A percentile compares a stretch with the other conserved stretches of the same genome.
phyloP scores from a whole-genome alignment of 78 protist species.

The Cavenderia fasciculata region DNA sequence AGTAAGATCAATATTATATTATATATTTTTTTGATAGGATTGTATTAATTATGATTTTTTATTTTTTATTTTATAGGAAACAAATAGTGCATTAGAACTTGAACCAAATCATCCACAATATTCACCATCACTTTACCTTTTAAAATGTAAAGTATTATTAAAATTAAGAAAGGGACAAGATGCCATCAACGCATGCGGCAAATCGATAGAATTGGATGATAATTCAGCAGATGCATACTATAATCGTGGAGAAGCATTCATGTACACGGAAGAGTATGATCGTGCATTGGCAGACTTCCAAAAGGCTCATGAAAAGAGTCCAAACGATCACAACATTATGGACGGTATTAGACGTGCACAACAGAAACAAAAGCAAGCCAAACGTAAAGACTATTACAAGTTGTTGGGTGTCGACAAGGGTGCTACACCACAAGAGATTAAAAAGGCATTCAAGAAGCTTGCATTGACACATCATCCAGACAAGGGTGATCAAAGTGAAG shows the following conservation, averaged over 20 bases:
- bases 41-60: too few relatives aligned
- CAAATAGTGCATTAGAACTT: conserved; percentile 27
- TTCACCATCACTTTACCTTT: conserved; percentile 19
- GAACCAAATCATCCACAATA: conserved; percentile 13
- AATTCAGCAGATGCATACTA: conserved; percentile 32
- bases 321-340: conserved; percentile 23
- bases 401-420: conserved; percentile 48
- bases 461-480: conserved; percentile 82
- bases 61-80: background rate
- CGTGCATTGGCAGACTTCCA: conserved; percentile 43
- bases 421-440: conserved; percentile 69
- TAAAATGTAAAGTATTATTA: conserved; percentile 41
- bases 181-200: conserved; percentile 10
- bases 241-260: conserved; percentile 57
- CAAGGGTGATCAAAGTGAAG: conserved; percentile 70
- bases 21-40: too few relatives aligned
- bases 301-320: conserved; percentile 52
- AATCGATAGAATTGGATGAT: conserved; percentile 27
- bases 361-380: conserved; percentile 28
- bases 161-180: conserved; percentile 41
- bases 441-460: conserved; percentile 77
- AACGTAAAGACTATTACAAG: conserved; percentile 76
- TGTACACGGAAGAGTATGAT: conserved; percentile 55
- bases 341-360: conserved; percentile 69
- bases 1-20: too few relatives aligned